Percentiles rank a stretch among this genome's conserved stretches.
These are phyloP conservation scores for Fragaria iinumae DNA, from an alignment of 306 rosid species.

Conservation along the genomic window DNA sequence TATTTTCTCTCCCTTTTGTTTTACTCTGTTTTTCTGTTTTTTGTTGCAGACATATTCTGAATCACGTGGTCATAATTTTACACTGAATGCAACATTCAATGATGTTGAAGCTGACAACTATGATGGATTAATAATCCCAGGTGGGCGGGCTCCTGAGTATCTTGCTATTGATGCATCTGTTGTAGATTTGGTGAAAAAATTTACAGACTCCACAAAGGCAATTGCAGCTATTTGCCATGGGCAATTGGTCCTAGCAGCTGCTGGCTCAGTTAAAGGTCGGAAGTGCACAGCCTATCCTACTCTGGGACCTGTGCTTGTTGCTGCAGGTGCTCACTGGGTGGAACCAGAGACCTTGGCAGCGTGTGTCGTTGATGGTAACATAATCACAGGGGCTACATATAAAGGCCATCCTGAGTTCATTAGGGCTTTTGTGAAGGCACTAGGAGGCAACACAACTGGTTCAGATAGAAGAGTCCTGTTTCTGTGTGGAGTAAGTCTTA, in stretches of 20 bases:
- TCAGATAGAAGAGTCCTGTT: conserved; percentile 61
- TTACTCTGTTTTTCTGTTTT: neutral
- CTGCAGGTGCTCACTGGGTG: conserved; percentile 85
- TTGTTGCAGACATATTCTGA: conserved; percentile 60
- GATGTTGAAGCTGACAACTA: conserved; percentile 53
- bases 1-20: neutral
- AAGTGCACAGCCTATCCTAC: conserved; percentile 62
- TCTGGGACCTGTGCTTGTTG: conserved; percentile 54
- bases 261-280: conserved; percentile 57
- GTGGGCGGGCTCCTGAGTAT: conserved; percentile 95
- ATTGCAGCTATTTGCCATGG: conserved; percentile 80
- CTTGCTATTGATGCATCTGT: conserved; percentile 58
- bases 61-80: conserved; percentile 76
- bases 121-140: conserved; percentile 82
- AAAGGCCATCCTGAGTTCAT: conserved; percentile 60
- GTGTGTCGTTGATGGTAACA: conserved; percentile 66
- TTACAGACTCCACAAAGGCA: conserved; percentile 50
- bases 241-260: conserved; percentile 86
- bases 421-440: conserved; percentile 59
- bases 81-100: conserved; percentile 76
- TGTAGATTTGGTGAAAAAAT: conserved; percentile 46
- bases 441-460: conserved; percentile 75
- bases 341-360: conserved; percentile 58
- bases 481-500: conserved; percentile 78
- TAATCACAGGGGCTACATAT: conserved; percentile 57